phyloP scores from a whole-genome alignment of 345 rosid species.

The Carallia brachiata region DNA sequence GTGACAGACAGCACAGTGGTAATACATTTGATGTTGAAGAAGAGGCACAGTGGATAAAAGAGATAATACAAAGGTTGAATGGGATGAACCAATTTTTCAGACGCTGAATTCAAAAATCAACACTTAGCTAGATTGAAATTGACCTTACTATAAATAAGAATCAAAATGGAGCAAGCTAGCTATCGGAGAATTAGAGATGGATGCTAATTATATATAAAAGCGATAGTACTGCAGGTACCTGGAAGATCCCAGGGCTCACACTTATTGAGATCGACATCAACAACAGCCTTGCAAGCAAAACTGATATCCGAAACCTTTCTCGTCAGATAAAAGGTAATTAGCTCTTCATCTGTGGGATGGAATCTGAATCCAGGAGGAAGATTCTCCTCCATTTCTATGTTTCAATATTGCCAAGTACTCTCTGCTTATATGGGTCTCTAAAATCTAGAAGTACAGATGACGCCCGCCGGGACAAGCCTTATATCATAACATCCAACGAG shows the following conservation, averaged over 20 bases:
- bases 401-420: not conserved
- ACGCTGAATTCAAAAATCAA: not conserved
- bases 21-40: too few species aligned
- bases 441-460: not conserved
- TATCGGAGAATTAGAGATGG: not conserved
- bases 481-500: slow-evolving; percentile 13
- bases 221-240: slow-evolving; percentile 31
- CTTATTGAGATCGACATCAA: slow-evolving; percentile 95
- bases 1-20: too few species aligned
- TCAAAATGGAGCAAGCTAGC: too few species aligned
- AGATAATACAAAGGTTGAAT: not conserved
- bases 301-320: slow-evolving; percentile 57
- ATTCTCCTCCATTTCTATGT: slow-evolving; percentile 56
- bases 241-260: slow-evolving; percentile 99
- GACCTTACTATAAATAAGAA: not conserved
- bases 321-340: slow-evolving; percentile 71
- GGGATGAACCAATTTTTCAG: not conserved
- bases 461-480: slow-evolving; percentile 10
- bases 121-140: not conserved
- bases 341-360: slow-evolving; percentile 98
- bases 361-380: slow-evolving; percentile 99
- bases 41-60: not conserved
- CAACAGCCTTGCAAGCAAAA: slow-evolving; percentile 77
- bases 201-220: not conserved
- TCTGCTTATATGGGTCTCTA: not conserved